Percentiles rank a stretch among this genome's conserved stretches.
Conservation (phyloP, 768 basidiomycete species). For the Podaxis carcinomalis region DNA sequence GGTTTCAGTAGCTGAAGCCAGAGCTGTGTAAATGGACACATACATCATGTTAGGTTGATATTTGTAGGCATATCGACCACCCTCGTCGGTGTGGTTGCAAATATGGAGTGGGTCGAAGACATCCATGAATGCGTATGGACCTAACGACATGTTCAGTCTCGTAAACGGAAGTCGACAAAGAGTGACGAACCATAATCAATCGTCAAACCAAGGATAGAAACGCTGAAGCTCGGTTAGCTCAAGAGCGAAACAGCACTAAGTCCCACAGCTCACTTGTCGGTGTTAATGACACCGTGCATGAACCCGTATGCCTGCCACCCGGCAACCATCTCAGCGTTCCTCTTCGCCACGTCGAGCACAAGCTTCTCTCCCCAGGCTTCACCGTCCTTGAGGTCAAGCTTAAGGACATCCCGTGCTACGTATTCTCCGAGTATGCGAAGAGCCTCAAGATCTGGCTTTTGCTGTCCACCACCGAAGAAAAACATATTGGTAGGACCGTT, state of each 20-base stretch:
- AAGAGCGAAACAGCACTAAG: background rate
- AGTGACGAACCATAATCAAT: conserved; percentile 62
- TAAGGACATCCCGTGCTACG: conserved; percentile 60
- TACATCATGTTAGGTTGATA: conserved; percentile 80
- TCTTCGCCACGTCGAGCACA: conserved; percentile 70
- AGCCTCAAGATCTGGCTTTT: conserved; percentile 68
- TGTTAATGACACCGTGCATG: conserved; percentile 97
- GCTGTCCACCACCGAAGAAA: conserved; percentile 77
- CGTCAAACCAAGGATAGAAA: conserved; percentile 70
- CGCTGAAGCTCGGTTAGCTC: conserved; percentile 32
- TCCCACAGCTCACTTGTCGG: conserved; percentile 68
- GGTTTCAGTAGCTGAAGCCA: background rate
- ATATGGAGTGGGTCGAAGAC: conserved; percentile 81
- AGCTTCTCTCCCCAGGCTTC: conserved; percentile 69
- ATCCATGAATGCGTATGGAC: conserved; percentile 95
- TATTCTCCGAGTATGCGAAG: conserved; percentile 74
- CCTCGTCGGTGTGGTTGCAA: conserved; percentile 85
- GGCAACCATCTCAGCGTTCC: conserved; percentile 92
- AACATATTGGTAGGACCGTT: conserved; percentile 62
- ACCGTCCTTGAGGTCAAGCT: conserved; percentile 38
- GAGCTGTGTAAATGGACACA: conserved; percentile 17
- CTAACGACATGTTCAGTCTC: conserved; percentile 28
- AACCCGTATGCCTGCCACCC: conserved; percentile 94
- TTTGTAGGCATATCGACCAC: conserved; percentile 76
- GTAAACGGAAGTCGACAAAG: background rate